A percentile compares a stretch with the other conserved stretches of the same genome.
phyloP scores from a whole-genome alignment of 1,284 basidiomycete species.

The Ustilago xerochloae region DNA sequence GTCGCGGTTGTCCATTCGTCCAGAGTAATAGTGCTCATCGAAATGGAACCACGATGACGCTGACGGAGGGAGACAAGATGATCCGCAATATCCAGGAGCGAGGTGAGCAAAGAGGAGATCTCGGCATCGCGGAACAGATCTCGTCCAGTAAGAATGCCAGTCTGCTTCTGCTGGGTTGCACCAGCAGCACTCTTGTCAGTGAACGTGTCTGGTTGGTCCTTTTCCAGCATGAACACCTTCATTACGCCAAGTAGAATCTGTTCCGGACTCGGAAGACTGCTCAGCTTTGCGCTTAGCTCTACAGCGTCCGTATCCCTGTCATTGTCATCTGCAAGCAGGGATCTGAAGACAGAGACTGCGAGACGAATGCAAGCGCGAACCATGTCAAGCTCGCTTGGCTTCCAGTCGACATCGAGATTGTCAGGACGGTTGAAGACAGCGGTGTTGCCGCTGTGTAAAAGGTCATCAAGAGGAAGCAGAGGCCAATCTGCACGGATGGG shows the following conservation, averaged over 20 bases:
- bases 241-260: constrained; percentile 77
- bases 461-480: constrained; percentile 79
- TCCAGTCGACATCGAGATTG: constrained; percentile 79
- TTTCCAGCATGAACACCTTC: constrained; percentile 91
- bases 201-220: constrained; percentile 43
- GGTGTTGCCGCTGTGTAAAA: constrained; percentile 72
- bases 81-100: constrained; percentile 49
- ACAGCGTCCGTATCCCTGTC: background rate
- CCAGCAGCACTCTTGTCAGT: constrained; percentile 21
- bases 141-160: constrained; percentile 57
- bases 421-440: constrained; percentile 74
- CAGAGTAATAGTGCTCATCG: constrained; percentile 71
- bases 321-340: background rate
- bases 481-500: constrained; percentile 81
- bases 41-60: background rate
- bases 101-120: constrained; percentile 75
- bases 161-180: constrained; percentile 16
- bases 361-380: constrained; percentile 77
- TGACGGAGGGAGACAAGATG: constrained; percentile 32
- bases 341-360: constrained; percentile 68
- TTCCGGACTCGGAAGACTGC: constrained; percentile 36
- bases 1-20: constrained; percentile 30
- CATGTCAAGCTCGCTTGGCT: constrained; percentile 82
- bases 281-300: constrained; percentile 16
- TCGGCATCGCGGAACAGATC: constrained; percentile 79